Base-by-base conservation (phyloP, 176 grass and related monocot species). In the Dendrocalamus sinicus region DNA sequence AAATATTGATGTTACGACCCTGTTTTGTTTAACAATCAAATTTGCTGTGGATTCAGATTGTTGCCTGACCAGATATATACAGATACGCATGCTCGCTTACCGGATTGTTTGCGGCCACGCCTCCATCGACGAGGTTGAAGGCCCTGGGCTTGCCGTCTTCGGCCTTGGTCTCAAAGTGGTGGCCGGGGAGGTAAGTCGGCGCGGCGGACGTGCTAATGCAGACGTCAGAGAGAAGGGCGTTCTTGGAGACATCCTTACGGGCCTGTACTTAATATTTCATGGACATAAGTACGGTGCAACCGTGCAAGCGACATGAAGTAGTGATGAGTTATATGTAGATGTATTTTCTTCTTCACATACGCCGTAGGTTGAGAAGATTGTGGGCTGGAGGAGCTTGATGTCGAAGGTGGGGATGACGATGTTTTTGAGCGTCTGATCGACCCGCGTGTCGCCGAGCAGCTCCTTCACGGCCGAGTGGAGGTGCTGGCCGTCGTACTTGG, bases 51-150 rank as follows among this genome's bases (percentile, higher is more conserved):
- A 52, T 60, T 7, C 1, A 66, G 52, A 54, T 7, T 19, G 52
- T 19, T 2, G 14, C 16, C 16, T 7, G 16, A 54, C 16, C 32
- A 35, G 32, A 35, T 54, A 54, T 19, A 54, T 35, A 35, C 32
- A 35, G 32, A 35, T 35, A 35, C 3, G 32, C 32, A 35, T 35
- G 32, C 32, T 35, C 5, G 16, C 70, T 28, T 40, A 90, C 91
- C 53, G 94, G 94, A 52, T 96, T 93, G 84, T 96, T 96, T 16
- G 93, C 93, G 2, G 89, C 91, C 12, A 95, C 86, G 2, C 88
- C 93, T 3, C 93, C 93, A 26, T 96, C 91, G 43, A 91, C 73
- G 79, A 96, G 94, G 44, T 96, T 89, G 78, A 93, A 96, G 59
- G 75, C 57, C 15, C 89, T 78, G 5, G 72, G 9, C 12, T 86